Evolutionary conservation across 345 rosid species (phyloP).

Genomic region (Reutealis trisperma): DNA sequence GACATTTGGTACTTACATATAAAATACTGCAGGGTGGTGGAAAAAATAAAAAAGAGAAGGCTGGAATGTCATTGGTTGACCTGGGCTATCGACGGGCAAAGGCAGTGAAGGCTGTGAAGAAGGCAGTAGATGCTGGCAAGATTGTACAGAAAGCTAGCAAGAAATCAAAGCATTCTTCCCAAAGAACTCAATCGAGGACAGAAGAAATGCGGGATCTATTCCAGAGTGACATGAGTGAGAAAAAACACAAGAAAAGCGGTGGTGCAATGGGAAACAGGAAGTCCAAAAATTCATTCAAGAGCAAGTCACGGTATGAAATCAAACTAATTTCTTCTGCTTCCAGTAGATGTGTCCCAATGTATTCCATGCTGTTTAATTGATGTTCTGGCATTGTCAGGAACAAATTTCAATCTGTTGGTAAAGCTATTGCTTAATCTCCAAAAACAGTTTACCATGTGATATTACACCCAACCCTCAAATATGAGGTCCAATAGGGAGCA

Average conservation of each 20-base stretch:
- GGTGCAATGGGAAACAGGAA: conserved; percentile 46
- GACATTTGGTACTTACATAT: background rate
- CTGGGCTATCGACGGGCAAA: conserved; percentile 85
- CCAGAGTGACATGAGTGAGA: conserved; percentile 81
- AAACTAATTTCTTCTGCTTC: background rate
- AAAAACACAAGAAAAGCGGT: conserved; percentile 52
- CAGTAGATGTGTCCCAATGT: background rate
- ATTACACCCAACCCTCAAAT: background rate
- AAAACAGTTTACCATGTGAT: background rate
- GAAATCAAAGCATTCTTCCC: conserved; percentile 47
- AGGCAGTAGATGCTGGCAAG: conserved; percentile 72
- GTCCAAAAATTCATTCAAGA: conserved; percentile 77
- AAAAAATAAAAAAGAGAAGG: conserved; percentile 58
- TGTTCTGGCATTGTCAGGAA: background rate
- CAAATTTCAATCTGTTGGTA: no score
- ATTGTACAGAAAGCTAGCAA: conserved; percentile 45
- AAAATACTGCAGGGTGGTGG: conserved; percentile 43
- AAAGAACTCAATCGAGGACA: conserved; percentile 54
- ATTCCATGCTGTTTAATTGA: no score
- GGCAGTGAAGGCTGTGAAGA: conserved; percentile 76
- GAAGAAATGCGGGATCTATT: conserved; percentile 85
- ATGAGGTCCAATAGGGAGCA: no score
- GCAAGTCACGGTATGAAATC: conserved; percentile 75
- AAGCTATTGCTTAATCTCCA: background rate
- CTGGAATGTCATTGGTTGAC: conserved; percentile 67